These are phyloP conservation scores for Fonsecaea erecta DNA, from an alignment of 2,329 filamentous ascomycete species.

Conservation along the genomic window DNA sequence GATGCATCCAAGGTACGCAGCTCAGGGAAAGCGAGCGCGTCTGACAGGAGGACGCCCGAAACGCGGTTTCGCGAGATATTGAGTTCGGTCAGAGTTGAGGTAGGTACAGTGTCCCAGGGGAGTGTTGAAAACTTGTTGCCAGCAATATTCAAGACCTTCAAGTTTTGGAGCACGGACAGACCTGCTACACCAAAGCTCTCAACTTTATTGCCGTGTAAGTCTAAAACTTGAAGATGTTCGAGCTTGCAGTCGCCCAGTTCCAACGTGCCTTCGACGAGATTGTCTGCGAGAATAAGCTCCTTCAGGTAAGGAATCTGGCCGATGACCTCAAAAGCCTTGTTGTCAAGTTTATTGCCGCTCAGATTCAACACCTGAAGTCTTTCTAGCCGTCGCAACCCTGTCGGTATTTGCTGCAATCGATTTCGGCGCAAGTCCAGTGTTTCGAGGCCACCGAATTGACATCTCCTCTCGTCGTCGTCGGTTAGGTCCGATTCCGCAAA, in stretches of 20 bases:
- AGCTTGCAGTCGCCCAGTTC: conserved; percentile 67
- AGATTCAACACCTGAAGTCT: conserved; percentile 81
- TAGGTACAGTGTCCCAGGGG: conserved; percentile 50
- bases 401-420: conserved; percentile 69
- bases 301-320: conserved; percentile 72
- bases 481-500: conserved; percentile 57
- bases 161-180: conserved; percentile 67
- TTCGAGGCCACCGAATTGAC: conserved; percentile 82
- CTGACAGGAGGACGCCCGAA: conserved; percentile 38
- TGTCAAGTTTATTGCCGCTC: conserved; percentile 79
- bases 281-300: conserved; percentile 81
- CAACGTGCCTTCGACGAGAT: conserved; percentile 71
- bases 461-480: conserved; percentile 70
- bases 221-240: conserved; percentile 74
- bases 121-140: conserved; percentile 77
- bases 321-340: conserved; percentile 72
- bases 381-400: conserved; percentile 74
- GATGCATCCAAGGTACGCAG: conserved; percentile 80
- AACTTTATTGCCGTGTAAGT: conserved; percentile 80
- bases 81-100: conserved; percentile 53
- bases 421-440: conserved; percentile 87
- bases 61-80: conserved; percentile 82
- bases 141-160: conserved; percentile 75
- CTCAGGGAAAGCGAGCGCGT: conserved; percentile 64
- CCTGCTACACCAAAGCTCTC: conserved; percentile 66